phyloP scores from a whole-genome alignment of 2,329 filamentous ascomycete genomes.

The Ceratocystis eucalypticola region DNA sequence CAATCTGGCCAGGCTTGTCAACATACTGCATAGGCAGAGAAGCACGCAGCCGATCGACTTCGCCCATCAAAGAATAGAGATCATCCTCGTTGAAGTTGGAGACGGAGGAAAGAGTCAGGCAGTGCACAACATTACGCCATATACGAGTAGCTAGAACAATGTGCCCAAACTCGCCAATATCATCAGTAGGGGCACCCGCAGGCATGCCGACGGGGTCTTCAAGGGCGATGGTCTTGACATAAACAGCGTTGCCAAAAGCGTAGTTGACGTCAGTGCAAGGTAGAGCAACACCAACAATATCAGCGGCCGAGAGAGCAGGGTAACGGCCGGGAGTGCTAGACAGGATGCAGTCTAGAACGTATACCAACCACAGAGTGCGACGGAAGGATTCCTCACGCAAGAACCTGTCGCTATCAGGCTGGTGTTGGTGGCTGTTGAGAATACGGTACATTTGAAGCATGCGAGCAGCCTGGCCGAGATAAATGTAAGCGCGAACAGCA shows the following conservation, averaged over 20 bases:
- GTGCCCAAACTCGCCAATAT: conserved; percentile 48
- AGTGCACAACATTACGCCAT: conserved; percentile 48
- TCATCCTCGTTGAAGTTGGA: conserved; percentile 41
- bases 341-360: conserved; percentile 48
- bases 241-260: conserved; percentile 47
- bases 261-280: conserved; percentile 50
- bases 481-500: conserved; percentile 49
- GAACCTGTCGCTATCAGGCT: conserved; percentile 43
- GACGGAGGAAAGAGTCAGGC: conserved; percentile 42
- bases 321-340: conserved; percentile 48
- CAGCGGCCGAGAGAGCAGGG: conserved; percentile 40
- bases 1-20: conserved; percentile 48
- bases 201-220: conserved; percentile 29
- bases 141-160: conserved; percentile 47
- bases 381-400: conserved; percentile 48
- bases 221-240: conserved; percentile 41
- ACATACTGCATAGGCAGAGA: conserved; percentile 46
- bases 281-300: conserved; percentile 42
- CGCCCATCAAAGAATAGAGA: conserved; percentile 37
- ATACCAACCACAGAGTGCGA: conserved; percentile 48
- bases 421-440: conserved; percentile 40
- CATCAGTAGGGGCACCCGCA: conserved; percentile 31
- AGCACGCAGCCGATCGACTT: conserved; percentile 42
- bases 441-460: conserved; percentile 53
- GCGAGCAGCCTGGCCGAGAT: conserved; percentile 47